These are phyloP conservation scores for Trichoderma atrobrunneum DNA, from an alignment of 2,329 filamentous ascomycete genomes.

Conservation along the genomic window DNA sequence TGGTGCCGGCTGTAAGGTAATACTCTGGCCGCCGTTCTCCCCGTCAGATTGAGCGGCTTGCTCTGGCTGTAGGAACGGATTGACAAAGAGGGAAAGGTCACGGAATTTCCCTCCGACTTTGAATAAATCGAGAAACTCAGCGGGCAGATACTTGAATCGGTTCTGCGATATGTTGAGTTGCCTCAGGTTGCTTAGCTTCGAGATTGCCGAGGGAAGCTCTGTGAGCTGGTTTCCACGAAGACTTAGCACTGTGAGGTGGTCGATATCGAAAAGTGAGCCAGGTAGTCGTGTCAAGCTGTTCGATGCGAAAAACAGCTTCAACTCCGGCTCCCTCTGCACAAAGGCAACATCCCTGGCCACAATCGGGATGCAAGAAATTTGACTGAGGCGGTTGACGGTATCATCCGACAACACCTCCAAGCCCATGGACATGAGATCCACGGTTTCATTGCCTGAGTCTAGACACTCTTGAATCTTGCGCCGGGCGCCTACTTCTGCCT, in stretches of 20 bases:
- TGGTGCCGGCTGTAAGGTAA: neutral
- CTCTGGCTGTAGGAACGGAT: conserved; percentile 54
- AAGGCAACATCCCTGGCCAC: conserved; percentile 59
- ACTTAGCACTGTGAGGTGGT: conserved; percentile 62
- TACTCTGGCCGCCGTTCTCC: conserved; percentile 10
- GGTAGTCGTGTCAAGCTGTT: conserved; percentile 60
- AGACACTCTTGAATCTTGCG: conserved; percentile 50
- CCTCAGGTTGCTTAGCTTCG: conserved; percentile 54
- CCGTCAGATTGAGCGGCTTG: neutral
- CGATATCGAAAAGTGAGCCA: conserved; percentile 58
- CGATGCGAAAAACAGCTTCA: conserved; percentile 60
- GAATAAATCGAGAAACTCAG: conserved; percentile 59
- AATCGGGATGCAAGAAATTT: conserved; percentile 52
- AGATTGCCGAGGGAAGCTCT: conserved; percentile 60
- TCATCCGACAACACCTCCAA: conserved; percentile 55
- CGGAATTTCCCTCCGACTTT: conserved; percentile 43
- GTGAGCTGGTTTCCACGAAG: conserved; percentile 62
- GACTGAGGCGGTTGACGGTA: conserved; percentile 55
- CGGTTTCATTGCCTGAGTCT: conserved; percentile 55
- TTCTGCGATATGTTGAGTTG: conserved; percentile 68
- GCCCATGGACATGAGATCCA: conserved; percentile 60
- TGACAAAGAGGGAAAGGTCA: conserved; percentile 58
- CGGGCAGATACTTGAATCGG: conserved; percentile 57
- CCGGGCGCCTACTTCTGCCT: conserved; percentile 45
- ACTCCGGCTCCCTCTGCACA: conserved; percentile 53